phyloP scores from a whole-genome alignment of 306 rosid genomes.

The Astragalus membranaceus region DNA sequence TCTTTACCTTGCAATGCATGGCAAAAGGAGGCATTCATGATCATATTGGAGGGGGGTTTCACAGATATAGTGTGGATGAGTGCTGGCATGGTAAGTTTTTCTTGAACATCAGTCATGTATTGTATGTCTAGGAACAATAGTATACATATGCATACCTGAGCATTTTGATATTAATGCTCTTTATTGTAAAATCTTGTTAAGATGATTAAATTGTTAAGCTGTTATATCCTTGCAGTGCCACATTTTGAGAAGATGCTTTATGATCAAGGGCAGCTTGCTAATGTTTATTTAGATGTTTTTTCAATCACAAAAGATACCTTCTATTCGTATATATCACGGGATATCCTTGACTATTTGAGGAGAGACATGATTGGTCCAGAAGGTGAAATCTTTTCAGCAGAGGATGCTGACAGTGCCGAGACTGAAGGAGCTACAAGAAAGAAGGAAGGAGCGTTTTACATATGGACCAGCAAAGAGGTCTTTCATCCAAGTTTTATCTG shows the following conservation, averaged over 20 bases:
- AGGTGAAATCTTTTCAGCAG: conserved; percentile 98
- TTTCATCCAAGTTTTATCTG: conserved; percentile 3
- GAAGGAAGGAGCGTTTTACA: conserved; percentile 88
- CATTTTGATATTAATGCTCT: not conserved
- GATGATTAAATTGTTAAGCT: conserved; percentile 20
- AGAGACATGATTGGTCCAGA: conserved; percentile 93
- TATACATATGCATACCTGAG: not conserved
- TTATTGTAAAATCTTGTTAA: conserved; percentile 12
- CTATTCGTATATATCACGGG: conserved; percentile 63
- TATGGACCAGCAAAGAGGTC: conserved; percentile 88
- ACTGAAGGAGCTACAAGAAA: conserved; percentile 59
- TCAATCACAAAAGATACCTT: conserved; percentile 66
- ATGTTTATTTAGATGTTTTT: conserved; percentile 74
- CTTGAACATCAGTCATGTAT: conserved; percentile 8
- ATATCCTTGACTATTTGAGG: conserved; percentile 82
- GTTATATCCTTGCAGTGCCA: conserved; percentile 61
- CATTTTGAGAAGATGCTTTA: conserved; percentile 99
- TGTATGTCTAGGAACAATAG: not conserved
- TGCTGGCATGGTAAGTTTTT: conserved; percentile 89
- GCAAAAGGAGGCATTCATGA: conserved; percentile 93
- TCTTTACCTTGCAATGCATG: conserved; percentile 74
- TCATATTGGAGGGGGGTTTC: conserved; percentile 95
- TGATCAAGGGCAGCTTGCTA: conserved; percentile 90
- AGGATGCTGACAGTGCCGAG: conserved; percentile 99
- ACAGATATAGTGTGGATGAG: conserved; percentile 95